Evolutionary conservation across 257 asterid species (phyloP), one percentile per base, ranked within the genome.

Genomic region (Cordia subcordata): DNA sequence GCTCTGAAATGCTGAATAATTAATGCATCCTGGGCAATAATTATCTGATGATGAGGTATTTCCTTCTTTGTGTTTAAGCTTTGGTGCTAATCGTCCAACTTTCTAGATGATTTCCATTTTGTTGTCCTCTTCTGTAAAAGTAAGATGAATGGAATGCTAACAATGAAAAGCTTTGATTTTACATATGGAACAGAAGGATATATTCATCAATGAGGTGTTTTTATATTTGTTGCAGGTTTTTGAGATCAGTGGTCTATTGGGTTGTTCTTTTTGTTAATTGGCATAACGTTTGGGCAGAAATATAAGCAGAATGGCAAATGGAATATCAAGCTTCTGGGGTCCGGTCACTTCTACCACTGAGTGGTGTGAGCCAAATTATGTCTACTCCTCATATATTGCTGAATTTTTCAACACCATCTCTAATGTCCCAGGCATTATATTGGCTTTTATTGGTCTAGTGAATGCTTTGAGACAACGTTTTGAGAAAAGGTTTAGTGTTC

Each of bases 301-400:
- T 42, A 2, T 42, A 42, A 42, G 12, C 4, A 42, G 69, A 61
- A 91, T 91, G 98, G 87, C 82, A 22, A 85, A 64, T 56, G 87
- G 81, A 33, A 51, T 74, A 39, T 81, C 96, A 65, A 86, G 87
- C 72, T 91, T 91, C 59, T 91, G 96, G 96, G 98, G 98, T 18
- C 96, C 98, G 39, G 96, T 91, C 55, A 91, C 98, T 44, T 85
- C 98, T 51, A 75, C 90, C 6, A 92, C 82, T 45, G 98, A 91
- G 77, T 91, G 98, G 98, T 91, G 98, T 74, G 98, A 91, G 83
- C 81, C 81, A 58, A 91, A 91, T 71, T 91, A 91, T 78, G 84
- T 75, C 57, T 75, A 84, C 90, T 84, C 98, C 11, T 82, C 96
- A 69, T 91, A 85, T 58, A 70, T 91, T 55, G 98, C 98, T 0